A percentile compares a stretch with the other conserved stretches of the same genome.
Evolutionary conservation across 2,329 filamentous ascomycete species (phyloP).

Genomic region (Verticillium klebahnii): DNA sequence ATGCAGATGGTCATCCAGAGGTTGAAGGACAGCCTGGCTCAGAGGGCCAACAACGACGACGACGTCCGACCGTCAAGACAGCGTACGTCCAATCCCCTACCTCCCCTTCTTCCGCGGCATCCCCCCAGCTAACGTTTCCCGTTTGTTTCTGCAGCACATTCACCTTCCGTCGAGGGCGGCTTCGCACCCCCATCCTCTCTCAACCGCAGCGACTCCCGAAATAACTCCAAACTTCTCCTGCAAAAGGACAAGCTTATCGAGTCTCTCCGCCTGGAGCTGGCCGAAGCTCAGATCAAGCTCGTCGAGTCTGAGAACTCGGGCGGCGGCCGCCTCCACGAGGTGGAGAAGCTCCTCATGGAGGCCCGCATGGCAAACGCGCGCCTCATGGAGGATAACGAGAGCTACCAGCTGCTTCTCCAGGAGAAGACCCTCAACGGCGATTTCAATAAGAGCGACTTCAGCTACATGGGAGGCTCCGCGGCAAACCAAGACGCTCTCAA

Average conservation of each 20-base stretch:
- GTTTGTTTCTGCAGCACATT: slow-evolving; percentile 29
- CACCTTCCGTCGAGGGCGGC: slow-evolving; percentile 67
- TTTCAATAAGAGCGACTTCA: slow-evolving; percentile 77
- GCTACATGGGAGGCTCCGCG: slow-evolving; percentile 49
- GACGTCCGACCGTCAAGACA: slow-evolving; percentile 54
- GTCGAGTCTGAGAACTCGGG: slow-evolving; percentile 92
- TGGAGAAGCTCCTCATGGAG: slow-evolving; percentile 88
- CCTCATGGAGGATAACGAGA: slow-evolving; percentile 97
- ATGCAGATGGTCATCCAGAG: slow-evolving; percentile 87
- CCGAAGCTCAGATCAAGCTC: slow-evolving; percentile 91
- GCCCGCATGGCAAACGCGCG: slow-evolving; percentile 93
- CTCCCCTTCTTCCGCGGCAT: background rate
- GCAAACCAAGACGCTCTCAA: slow-evolving; percentile 62
- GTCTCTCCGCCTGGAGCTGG: slow-evolving; percentile 82
- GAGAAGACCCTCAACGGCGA: slow-evolving; percentile 96
- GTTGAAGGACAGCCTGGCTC: slow-evolving; percentile 82
- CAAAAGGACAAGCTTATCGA: slow-evolving; percentile 98
- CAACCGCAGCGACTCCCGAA: slow-evolving; percentile 82
- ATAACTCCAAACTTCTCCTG: slow-evolving; percentile 82
- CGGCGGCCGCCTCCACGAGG: slow-evolving; percentile 78
- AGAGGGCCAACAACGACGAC: slow-evolving; percentile 54
- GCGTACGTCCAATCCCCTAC: slow-evolving; percentile 35
- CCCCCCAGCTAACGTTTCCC: slow-evolving; percentile 4
- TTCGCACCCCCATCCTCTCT: slow-evolving; percentile 84
- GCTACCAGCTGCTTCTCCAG: slow-evolving; percentile 89